These are phyloP conservation scores for Leishmania aethiopica DNA, from an alignment of 208 protist genomes.

Conservation along the genomic window DNA sequence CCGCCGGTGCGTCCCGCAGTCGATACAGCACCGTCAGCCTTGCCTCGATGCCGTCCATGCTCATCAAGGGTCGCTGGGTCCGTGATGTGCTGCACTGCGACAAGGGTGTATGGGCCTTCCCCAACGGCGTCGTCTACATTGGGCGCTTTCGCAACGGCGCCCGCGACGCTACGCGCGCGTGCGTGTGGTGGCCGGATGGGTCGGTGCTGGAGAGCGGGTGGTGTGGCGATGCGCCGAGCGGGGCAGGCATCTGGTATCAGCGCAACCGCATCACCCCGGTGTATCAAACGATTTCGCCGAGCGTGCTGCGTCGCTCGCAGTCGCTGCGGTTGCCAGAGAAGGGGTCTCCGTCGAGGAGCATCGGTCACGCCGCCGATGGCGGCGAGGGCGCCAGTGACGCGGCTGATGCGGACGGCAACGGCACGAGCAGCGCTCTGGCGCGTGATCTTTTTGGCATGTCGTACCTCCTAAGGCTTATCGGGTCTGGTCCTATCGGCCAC, in stretches of 20 bases:
- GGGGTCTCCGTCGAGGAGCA: neutral
- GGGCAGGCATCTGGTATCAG: conserved; percentile 61
- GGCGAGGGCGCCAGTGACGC: neutral
- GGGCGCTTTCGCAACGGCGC: conserved; percentile 57
- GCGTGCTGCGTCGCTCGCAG: conserved; percentile 19
- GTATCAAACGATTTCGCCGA: conserved; percentile 29
- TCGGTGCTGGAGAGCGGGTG: conserved; percentile 75
- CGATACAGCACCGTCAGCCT: neutral
- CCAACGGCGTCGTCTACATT: conserved; percentile 77
- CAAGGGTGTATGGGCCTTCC: conserved; percentile 70
- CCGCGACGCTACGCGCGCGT: conserved; percentile 31
- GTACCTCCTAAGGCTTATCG: conserved; percentile 22
- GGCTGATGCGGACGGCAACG: neutral
- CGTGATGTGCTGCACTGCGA: conserved; percentile 63
- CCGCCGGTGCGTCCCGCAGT: neutral
- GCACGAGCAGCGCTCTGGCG: neutral
- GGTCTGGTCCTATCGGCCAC: conserved; percentile 10
- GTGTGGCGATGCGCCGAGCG: conserved; percentile 55
- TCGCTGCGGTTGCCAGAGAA: conserved; percentile 10
- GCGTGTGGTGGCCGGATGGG: conserved; percentile 74
- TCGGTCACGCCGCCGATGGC: neutral
- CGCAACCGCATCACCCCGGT: conserved; percentile 57
- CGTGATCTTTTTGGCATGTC: conserved; percentile 21
- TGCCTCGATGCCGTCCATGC: conserved; percentile 25
- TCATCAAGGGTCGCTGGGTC: conserved; percentile 74